Conservation (phyloP, 805 yeast genomes). For the Kuraishia borneana region DNA sequence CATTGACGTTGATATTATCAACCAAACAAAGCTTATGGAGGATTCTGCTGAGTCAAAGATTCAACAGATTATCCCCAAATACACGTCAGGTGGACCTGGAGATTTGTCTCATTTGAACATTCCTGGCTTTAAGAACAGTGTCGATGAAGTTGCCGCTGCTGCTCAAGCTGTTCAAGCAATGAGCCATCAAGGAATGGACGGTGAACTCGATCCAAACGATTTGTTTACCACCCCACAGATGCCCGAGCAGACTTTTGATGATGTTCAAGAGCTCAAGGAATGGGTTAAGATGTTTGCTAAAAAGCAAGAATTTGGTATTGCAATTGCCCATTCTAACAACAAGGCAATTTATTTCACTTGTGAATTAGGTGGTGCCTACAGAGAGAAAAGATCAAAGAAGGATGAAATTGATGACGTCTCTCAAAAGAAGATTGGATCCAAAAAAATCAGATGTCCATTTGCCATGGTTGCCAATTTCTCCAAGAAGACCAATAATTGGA, state of each 20-base stretch:
- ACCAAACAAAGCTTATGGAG: conserved; percentile 5
- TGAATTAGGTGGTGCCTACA: conserved; percentile 44
- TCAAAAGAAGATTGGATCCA: conserved; percentile 24
- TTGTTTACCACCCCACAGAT: conserved; percentile 42
- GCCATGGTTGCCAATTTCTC: conserved; percentile 47
- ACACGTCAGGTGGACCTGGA: conserved; percentile 5
- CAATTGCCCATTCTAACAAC: conserved; percentile 45
- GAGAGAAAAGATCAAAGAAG: conserved; percentile 32
- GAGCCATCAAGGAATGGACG: not conserved
- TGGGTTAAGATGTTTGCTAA: conserved; percentile 45
- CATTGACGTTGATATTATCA: conserved; percentile 5
- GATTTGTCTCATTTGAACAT: conserved; percentile 3
- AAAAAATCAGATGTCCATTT: conserved; percentile 45
- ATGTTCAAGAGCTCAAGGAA: conserved; percentile 37
- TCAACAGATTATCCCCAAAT: conserved; percentile 11
- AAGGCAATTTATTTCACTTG: conserved; percentile 51
- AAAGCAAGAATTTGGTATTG: conserved; percentile 48
- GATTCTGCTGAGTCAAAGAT: conserved; percentile 9
- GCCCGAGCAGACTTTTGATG: conserved; percentile 39
- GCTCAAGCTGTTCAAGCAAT: not conserved
- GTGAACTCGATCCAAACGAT: conserved; percentile 13
- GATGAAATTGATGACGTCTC: conserved; percentile 12
- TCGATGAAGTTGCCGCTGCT: conserved; percentile 2
- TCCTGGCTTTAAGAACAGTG: conserved; percentile 2
- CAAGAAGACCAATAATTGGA: conserved; percentile 38